These are phyloP conservation scores for Suhomyces guaymorum DNA, from an alignment of 1,139 yeast genomes.

Conservation along the genomic window DNA sequence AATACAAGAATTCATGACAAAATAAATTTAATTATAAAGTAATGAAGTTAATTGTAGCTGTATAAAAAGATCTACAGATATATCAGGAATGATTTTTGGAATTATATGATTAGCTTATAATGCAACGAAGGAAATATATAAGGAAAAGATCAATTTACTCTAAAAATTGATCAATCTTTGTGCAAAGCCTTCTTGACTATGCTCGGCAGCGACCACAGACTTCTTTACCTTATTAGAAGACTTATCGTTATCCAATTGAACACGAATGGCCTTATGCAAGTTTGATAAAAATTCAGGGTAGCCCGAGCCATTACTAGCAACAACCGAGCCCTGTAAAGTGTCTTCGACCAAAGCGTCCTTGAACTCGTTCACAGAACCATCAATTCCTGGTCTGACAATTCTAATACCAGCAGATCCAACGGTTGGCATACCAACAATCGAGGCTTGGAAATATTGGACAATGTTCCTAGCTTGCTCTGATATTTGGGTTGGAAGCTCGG, in stretches of 20 bases:
- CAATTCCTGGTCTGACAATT: slow-evolving; percentile 65
- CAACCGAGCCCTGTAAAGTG: slow-evolving; percentile 33
- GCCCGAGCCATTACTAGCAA: slow-evolving; percentile 46
- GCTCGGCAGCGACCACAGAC: slow-evolving; percentile 31
- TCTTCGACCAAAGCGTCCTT: slow-evolving; percentile 74
- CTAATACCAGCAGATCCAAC: slow-evolving; percentile 49
- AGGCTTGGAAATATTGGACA: slow-evolving; percentile 49
- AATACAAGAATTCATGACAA: too few species aligned
- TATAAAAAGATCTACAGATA: too few species aligned
- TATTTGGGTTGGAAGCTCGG: slow-evolving; percentile 68
- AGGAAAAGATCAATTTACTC: too few species aligned
- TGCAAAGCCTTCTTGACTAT: slow-evolving; percentile 36
- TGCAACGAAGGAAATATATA: too few species aligned
- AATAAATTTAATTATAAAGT: neutral
- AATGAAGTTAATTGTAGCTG: too few species aligned
- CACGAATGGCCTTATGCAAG: slow-evolving; percentile 61
- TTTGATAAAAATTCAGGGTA: slow-evolving; percentile 62
- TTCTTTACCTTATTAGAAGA: slow-evolving; percentile 34
- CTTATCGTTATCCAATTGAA: slow-evolving; percentile 51
- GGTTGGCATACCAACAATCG: slow-evolving; percentile 35
- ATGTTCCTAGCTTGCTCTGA: slow-evolving; percentile 69
- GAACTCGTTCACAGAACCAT: slow-evolving; percentile 60
- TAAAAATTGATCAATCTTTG: slow-evolving; percentile 41
- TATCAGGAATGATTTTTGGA: too few species aligned
- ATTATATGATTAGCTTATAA: too few species aligned